Conservation (phyloP, 768 basidiomycete genomes). For the Hericium coralloides region DNA sequence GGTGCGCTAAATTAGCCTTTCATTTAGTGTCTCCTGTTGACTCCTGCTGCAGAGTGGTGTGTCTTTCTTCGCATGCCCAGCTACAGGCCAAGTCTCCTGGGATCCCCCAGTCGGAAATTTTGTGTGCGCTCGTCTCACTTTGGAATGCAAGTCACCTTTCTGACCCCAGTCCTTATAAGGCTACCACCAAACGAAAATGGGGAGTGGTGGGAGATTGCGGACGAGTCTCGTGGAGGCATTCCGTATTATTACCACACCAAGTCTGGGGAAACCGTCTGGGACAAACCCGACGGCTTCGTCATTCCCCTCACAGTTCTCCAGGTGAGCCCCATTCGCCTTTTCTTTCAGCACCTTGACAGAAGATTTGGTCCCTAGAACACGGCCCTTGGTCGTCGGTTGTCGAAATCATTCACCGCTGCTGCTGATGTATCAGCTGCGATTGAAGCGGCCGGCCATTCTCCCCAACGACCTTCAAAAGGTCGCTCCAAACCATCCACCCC, state of each 20-base stretch:
- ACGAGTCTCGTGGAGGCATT: slow-evolving; percentile 74
- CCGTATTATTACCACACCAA: slow-evolving; percentile 95
- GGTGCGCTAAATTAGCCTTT: slow-evolving; percentile 31
- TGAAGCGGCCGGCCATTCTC: background rate
- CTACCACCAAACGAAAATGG: slow-evolving; percentile 78
- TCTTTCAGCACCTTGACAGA: slow-evolving; percentile 2
- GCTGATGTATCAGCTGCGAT: background rate
- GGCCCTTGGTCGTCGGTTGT: slow-evolving; percentile 61
- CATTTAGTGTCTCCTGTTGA: slow-evolving; percentile 22
- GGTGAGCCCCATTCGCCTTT: slow-evolving; percentile 28
- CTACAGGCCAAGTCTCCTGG: slow-evolving; percentile 89
- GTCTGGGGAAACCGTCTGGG: slow-evolving; percentile 88
- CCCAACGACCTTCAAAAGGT: slow-evolving; percentile 5
- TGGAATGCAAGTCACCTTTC: slow-evolving; percentile 14
- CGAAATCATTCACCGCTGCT: slow-evolving; percentile 21
- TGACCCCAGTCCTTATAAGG: slow-evolving; percentile 28
- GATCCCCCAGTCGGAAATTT: slow-evolving; percentile 86
- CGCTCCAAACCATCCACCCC: slow-evolving; percentile 1
- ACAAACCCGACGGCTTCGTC: slow-evolving; percentile 80
- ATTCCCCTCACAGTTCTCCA: slow-evolving; percentile 88
- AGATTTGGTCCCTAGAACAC: slow-evolving; percentile 43
- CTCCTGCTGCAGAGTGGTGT: slow-evolving; percentile 38
- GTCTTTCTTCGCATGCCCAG: slow-evolving; percentile 88
- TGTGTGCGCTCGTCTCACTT: slow-evolving; percentile 45
- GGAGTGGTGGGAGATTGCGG: slow-evolving; percentile 94